Evolutionary conservation across 345 rosid species (phyloP).

Genomic region (Eucalyptus marginata): DNA sequence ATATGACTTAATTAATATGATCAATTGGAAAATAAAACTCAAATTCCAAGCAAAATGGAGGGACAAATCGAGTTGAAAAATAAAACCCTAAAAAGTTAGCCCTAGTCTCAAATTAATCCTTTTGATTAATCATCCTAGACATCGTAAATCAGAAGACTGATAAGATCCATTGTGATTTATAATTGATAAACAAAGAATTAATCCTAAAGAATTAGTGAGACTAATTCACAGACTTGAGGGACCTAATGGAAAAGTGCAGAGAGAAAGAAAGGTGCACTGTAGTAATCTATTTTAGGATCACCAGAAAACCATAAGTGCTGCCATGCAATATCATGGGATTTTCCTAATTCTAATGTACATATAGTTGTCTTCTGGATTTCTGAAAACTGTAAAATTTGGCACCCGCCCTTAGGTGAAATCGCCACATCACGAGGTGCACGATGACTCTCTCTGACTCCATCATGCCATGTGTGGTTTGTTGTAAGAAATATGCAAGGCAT

Average conservation of each 20-base stretch:
- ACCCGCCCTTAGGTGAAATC: background rate
- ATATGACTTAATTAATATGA: background rate
- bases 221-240: background rate
- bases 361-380: background rate
- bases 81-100: background rate
- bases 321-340: background rate
- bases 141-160: background rate
- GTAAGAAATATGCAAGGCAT: background rate
- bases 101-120: background rate
- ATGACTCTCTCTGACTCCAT: background rate
- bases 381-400: background rate
- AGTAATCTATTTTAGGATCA: background rate
- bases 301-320: background rate
- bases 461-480: background rate
- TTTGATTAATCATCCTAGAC: background rate
- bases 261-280: background rate
- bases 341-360: background rate
- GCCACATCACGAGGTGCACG: background rate
- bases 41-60: background rate
- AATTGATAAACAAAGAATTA: background rate
- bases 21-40: background rate
- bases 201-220: background rate
- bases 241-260: background rate
- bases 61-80: background rate
- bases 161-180: background rate